Conservation (phyloP, 176 grass and related monocot genomes). For the Rhipidocladum racemiflorum region DNA sequence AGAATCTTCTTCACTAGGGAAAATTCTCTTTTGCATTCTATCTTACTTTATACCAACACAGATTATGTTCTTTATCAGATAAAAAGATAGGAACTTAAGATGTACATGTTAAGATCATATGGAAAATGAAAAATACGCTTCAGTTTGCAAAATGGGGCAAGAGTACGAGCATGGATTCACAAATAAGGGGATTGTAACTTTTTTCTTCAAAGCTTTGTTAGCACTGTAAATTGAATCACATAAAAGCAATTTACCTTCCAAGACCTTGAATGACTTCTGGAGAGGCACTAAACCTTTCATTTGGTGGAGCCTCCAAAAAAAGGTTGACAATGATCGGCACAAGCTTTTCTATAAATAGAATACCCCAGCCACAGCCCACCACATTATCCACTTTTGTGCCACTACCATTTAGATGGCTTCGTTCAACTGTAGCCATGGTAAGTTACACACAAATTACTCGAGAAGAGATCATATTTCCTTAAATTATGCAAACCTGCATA, state of each 20-base stretch:
- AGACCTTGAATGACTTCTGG: conserved; percentile 78
- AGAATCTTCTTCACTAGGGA: conserved; percentile 19
- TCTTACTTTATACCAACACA: not conserved
- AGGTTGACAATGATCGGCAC: conserved; percentile 80
- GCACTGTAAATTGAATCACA: not conserved
- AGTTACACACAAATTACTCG: conserved; percentile 27
- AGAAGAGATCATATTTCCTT: conserved; percentile 13
- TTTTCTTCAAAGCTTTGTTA: conserved; percentile 27
- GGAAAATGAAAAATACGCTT: not conserved
- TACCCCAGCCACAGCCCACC: conserved; percentile 55
- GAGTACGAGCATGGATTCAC: not conserved
- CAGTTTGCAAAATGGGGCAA: not conserved
- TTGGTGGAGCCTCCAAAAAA: conserved; percentile 78
- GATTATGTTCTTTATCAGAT: not conserved
- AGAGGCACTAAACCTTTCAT: conserved; percentile 73
- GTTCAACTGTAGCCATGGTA: conserved; percentile 42
- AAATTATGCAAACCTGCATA: conserved; percentile 14
- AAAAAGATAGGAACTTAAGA: not conserved
- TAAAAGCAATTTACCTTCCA: conserved; percentile 76
- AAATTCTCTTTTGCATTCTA: not conserved
- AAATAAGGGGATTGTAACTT: conserved; percentile 11
- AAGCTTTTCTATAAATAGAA: conserved; percentile 86
- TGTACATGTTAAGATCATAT: conserved; percentile 7
- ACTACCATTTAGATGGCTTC: conserved; percentile 35
- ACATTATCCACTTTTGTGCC: conserved; percentile 40